Evolutionary conservation across 139 green algal genomes (phyloP).

Genomic region (Coelastrella sp.): DNA sequence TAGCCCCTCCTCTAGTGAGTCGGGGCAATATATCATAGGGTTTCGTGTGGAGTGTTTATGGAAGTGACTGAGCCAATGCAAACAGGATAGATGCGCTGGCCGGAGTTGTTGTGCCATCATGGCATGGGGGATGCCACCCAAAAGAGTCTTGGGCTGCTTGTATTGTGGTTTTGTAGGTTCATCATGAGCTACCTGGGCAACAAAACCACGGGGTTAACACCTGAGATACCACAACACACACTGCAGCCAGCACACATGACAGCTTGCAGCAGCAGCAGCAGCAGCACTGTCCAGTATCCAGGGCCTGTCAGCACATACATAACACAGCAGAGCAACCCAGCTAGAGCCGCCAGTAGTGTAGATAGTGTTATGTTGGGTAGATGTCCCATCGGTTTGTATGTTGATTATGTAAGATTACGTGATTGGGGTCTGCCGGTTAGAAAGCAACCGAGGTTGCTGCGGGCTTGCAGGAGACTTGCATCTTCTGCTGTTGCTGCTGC

Average conservation of each 20-base stretch:
- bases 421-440: not conserved
- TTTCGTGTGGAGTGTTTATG: too few species aligned
- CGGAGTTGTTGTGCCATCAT: too few species aligned
- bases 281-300: not conserved
- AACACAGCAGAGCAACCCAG: not conserved
- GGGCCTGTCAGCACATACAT: not conserved
- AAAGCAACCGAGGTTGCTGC: not conserved
- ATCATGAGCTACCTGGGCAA: slow-evolving; percentile 33
- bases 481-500: not conserved
- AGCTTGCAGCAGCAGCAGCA: not conserved
- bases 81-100: too few species aligned
- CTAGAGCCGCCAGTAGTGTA: not conserved
- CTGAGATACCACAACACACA: slow-evolving; percentile 13
- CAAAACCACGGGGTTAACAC: not conserved
- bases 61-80: too few species aligned
- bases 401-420: slow-evolving; percentile 3
- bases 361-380: not conserved
- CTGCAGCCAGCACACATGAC: not conserved
- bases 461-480: not conserved
- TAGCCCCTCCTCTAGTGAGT: too few species aligned
- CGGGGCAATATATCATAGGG: too few species aligned
- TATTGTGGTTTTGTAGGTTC: slow-evolving; percentile 13
- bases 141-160: not conserved
- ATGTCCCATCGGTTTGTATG: not conserved
- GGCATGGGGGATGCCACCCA: too few species aligned